Percentiles rank a stretch among this genome's conserved stretches.
Conservation (phyloP, 352 stramenopile species). For the Discostella stelligera region DNA sequence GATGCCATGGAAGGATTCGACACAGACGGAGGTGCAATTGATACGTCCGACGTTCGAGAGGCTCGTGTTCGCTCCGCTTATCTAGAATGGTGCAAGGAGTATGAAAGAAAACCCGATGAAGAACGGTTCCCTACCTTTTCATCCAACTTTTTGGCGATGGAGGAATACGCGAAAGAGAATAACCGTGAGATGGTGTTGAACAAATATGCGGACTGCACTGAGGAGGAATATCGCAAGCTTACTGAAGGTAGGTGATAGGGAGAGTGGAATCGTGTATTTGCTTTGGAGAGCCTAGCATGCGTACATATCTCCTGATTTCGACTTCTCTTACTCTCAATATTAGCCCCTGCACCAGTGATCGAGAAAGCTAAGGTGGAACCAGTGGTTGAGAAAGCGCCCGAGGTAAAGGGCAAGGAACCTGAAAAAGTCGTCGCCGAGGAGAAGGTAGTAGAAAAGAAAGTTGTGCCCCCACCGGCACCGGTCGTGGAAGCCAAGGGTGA, state of each 20-base stretch:
- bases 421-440: conserved; percentile 23
- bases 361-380: conserved; percentile 18
- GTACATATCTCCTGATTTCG: neutral
- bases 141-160: conserved; percentile 77
- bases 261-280: neutral
- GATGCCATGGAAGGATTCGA: conserved; percentile 72
- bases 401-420: conserved; percentile 21
- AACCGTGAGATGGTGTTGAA: conserved; percentile 76
- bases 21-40: conserved; percentile 56
- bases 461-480: conserved; percentile 2
- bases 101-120: conserved; percentile 64
- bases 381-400: conserved; percentile 18
- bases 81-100: conserved; percentile 78
- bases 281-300: neutral
- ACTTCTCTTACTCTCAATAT: neutral
- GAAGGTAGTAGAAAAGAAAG: conserved; percentile 28
- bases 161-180: conserved; percentile 73
- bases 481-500: conserved; percentile 26
- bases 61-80: conserved; percentile 70
- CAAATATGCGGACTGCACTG: conserved; percentile 77
- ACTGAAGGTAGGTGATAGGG: conserved; percentile 23
- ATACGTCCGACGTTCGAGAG: conserved; percentile 62
- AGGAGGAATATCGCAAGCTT: conserved; percentile 69
- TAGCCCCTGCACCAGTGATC: conserved; percentile 33
- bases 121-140: conserved; percentile 67